A percentile compares a stretch with the other conserved stretches of the same genome.
Conservation (phyloP, 2,329 filamentous ascomycete genomes). For the Leptodontidium sp. region DNA sequence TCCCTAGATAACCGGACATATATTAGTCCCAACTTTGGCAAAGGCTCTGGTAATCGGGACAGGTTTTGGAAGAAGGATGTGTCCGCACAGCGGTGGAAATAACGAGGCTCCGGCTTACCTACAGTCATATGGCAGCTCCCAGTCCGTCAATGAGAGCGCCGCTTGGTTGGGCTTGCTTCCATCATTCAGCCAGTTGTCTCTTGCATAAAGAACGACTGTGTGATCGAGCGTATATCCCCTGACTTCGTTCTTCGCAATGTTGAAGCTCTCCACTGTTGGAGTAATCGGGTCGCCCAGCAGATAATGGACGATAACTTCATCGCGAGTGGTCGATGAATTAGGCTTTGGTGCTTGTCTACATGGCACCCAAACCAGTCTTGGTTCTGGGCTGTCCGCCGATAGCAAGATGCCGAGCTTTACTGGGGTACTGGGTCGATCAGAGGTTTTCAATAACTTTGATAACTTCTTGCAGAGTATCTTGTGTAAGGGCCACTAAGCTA, state of each 20-base stretch:
- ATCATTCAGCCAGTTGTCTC: slow-evolving; percentile 21
- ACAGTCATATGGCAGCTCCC: slow-evolving; percentile 21
- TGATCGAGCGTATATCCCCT: slow-evolving; percentile 23
- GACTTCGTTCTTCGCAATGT: slow-evolving; percentile 21
- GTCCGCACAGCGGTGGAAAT: not conserved
- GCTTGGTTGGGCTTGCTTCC: slow-evolving; percentile 25
- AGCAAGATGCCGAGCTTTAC: slow-evolving; percentile 14
- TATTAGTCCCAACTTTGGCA: too few species aligned
- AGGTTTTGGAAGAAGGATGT: not conserved
- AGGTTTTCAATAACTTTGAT: not conserved
- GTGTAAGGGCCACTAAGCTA: slow-evolving; percentile 17
- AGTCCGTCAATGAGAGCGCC: slow-evolving; percentile 18
- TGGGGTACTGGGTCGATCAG: not conserved
- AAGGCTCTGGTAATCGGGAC: too few species aligned
- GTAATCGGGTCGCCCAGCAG: slow-evolving; percentile 11
- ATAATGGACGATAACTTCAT: slow-evolving; percentile 1
- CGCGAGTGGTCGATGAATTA: not conserved
- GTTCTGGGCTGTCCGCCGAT: slow-evolving; percentile 20
- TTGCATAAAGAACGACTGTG: slow-evolving; percentile 15
- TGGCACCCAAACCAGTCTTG: slow-evolving; percentile 18
- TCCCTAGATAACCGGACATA: not conserved
- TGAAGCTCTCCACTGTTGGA: slow-evolving; percentile 20
- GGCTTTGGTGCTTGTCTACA: not conserved
- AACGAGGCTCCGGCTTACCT: not conserved
- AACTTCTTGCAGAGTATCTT: slow-evolving; percentile 18